Evolutionary conservation across 805 yeast species (phyloP), one percentile per base, ranked within the genome.

Genomic region (Yarrowia sp.): DNA sequence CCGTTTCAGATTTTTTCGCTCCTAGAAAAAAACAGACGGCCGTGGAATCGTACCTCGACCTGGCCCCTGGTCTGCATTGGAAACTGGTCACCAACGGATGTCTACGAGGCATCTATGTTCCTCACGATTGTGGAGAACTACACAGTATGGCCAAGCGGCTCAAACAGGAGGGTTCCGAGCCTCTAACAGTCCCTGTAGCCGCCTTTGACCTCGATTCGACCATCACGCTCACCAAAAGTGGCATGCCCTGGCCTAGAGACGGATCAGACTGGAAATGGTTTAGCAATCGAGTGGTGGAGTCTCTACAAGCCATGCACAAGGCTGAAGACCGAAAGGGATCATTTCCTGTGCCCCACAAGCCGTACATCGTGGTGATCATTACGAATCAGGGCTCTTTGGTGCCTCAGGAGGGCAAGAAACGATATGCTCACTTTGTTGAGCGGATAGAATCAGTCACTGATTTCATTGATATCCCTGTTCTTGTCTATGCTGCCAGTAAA

Each of bases 121-220:
- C 66, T 13, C 33, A 19, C 4, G 55, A 61, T 20, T 15, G 17
- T 20, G 55, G 55, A 38, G 46, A 46, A 9, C 46, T 61, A 9
- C 55, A 20, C 13, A 5, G 13, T 9, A n/a, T 38, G 46, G 66
- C 66, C 46, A 36, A 46, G 17, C 19, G n/a, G 4, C 55, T 47
- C 24, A 36, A 61, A 17, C 6, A 61, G n/a, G 38, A 46, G 10
- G 44, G 46, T 9, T 17, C 50, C 1, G 39, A 47, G 9, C 40
- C 30, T 2, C 34, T 50, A n/a, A n/a, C 19, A 4, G 58, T 64
- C 0, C 67, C 67, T 10, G 50, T 64, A 15, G 91, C 91, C 1
- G 89, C 90, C 0, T 94, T 93, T 76, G 98, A 94, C 76, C 79
- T 94, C 63, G 99, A 94, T 79, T 88, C 86, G 9, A 94, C 98